A percentile compares a stretch with the other conserved stretches of the same genome.
These are phyloP conservation scores for Mortierella sp. DNA, from an alignment of 371 early-diverging fungal species.

Conservation along the genomic window DNA sequence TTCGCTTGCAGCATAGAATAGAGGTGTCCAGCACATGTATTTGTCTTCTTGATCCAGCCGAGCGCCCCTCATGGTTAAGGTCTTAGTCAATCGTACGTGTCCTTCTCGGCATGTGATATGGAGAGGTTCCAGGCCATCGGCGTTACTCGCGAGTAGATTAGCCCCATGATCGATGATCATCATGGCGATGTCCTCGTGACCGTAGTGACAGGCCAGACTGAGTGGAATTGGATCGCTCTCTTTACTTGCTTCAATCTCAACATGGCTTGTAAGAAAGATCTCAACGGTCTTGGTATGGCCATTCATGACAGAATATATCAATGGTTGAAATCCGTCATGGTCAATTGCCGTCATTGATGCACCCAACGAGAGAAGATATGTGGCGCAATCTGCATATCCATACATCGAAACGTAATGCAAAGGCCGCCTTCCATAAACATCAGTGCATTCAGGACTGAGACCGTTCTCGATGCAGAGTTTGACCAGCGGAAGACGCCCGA, in stretches of 20 bases:
- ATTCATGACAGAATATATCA: conserved; percentile 88
- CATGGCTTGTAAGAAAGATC: conserved; percentile 75
- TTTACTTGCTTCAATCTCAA: conserved; percentile 74
- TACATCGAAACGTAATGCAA: conserved; percentile 95
- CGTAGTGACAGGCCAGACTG: conserved; percentile 90
- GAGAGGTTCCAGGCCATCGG: conserved; percentile 87
- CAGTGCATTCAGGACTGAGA: conserved; percentile 74
- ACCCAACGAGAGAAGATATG: conserved; percentile 70
- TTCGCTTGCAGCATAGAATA: conserved; percentile 95
- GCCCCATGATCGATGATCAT: conserved; percentile 83
- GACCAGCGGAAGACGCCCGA: conserved; percentile 74
- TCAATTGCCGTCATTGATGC: conserved; percentile 79
- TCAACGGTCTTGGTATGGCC: conserved; percentile 84
- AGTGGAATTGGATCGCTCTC: conserved; percentile 77
- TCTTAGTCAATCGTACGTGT: conserved; percentile 76
- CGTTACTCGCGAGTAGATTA: conserved; percentile 66
- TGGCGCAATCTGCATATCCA: conserved; percentile 80
- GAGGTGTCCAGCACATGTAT: conserved; percentile 95
- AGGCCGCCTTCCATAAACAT: conserved; percentile 91
- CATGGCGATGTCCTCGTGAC: conserved; percentile 86
- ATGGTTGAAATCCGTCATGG: conserved; percentile 90
- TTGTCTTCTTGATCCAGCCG: conserved; percentile 87
- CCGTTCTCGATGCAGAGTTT: conserved; percentile 70
- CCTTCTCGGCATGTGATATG: conserved; percentile 94
- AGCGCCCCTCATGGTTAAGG: conserved; percentile 81